phyloP scores from a whole-genome alignment of 176 grass and related monocot species.

The Cenchrus purpureus region DNA sequence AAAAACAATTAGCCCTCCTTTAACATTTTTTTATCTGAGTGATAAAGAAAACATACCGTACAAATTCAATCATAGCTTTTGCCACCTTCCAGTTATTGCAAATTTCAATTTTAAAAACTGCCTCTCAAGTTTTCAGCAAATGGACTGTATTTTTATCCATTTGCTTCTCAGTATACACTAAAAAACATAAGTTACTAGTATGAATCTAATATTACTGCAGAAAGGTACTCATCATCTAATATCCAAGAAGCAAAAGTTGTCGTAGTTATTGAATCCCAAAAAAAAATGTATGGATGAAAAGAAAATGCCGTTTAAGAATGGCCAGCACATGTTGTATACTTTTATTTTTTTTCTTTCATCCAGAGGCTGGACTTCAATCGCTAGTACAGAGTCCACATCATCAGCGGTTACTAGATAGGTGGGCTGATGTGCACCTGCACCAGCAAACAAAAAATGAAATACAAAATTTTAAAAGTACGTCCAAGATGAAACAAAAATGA shows the following conservation, averaged over 20 bases:
- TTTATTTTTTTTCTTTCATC: conserved; percentile 86
- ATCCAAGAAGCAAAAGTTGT: conserved; percentile 11
- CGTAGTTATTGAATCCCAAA: conserved; percentile 11
- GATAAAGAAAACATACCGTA: neutral
- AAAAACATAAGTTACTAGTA: neutral
- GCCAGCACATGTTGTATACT: conserved; percentile 43
- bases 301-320: neutral
- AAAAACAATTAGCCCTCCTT: neutral
- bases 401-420: conserved; percentile 95
- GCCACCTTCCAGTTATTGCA: neutral
- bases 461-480: conserved; percentile 3
- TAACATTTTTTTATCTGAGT: neutral
- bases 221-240: neutral
- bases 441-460: conserved; percentile 30
- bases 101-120: neutral
- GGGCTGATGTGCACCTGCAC: conserved; percentile 81
- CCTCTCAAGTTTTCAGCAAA: conserved; percentile 3
- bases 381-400: conserved; percentile 82
- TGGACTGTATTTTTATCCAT: neutral
- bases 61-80: neutral
- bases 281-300: neutral
- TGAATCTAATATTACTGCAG: neutral
- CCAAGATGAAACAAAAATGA: conserved; percentile 30
- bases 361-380: conserved; percentile 91
- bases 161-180: conserved; percentile 6